Evolutionary conservation across 2,329 filamentous ascomycete species (phyloP), one percentile per base, ranked within the genome.

Genomic region (Chaetomiaceae sp.): DNA sequence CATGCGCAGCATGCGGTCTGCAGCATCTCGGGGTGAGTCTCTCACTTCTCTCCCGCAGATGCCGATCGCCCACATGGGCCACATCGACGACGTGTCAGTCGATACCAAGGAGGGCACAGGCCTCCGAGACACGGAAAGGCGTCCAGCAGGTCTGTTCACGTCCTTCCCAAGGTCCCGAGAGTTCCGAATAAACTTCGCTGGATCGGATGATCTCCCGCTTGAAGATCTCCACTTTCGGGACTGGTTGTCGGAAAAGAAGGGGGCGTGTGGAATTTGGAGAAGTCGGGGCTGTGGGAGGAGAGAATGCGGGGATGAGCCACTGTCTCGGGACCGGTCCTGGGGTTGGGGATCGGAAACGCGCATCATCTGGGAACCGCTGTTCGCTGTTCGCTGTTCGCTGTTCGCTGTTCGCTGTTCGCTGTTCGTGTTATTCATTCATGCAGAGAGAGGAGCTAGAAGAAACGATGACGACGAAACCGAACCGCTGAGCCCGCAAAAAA

Each of bases 81-180:
- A 3, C 42, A 37, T 31, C 36, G 20, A 20, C 36, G 31, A 23
- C 31, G 36, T 29, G 20, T 33, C 44, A 42, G 14, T 12, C 25
- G 25, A 45, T 38, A 37, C 48, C 52, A 50, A 55, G 48, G 39
- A 49, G 29, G 48, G 33, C 46, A 43, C 34, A 31, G 19, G 50
- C 20, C 40, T 53, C 50, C 50, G 54, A 56, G 50, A 56, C 54
- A 53, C 29, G 34, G 29, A 40, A 37, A 49, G 42, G 31, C 51
- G 48, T 39, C 44, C 39, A 49, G 31, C 37, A 23, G 22, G 12
- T 23, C 33, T 25, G 37, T 37, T 22, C 14, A 38, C 8, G 25
- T 19, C 23, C 6, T 38, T 17, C 34, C 34, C 37, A 22, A 27
- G 15, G n/a, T 29, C 36, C 14, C 23, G 23, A 20, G 15, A 38